Conservation (phyloP, 2,329 filamentous ascomycete species). For the Alternaria incomplexa region DNA sequence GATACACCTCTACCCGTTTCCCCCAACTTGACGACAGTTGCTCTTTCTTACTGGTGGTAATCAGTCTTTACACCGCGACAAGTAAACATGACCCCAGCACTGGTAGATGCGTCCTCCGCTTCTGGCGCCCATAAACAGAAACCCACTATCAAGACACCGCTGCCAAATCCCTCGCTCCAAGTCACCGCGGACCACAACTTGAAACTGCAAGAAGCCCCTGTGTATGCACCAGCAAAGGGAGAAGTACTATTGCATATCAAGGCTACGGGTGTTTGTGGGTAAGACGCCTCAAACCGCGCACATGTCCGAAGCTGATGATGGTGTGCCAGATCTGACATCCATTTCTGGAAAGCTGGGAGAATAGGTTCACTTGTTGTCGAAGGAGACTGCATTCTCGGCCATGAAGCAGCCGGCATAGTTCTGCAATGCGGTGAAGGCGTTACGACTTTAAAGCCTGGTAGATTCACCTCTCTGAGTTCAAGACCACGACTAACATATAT, state of each 20-base stretch:
- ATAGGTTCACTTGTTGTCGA: constrained; percentile 69
- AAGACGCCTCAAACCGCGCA: constrained; percentile 9
- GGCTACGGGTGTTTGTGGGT: constrained; percentile 69
- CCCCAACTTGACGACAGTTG: neutral
- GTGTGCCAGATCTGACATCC: constrained; percentile 64
- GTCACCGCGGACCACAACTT: constrained; percentile 67
- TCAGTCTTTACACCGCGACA: neutral
- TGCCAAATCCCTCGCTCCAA: constrained; percentile 62
- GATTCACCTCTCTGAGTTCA: neutral
- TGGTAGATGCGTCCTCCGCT: neutral
- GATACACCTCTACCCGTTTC: rapidly evolving
- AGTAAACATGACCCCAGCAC: constrained; percentile 8
- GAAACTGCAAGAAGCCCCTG: constrained; percentile 63
- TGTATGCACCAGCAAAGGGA: constrained; percentile 59
- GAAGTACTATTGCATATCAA: constrained; percentile 68
- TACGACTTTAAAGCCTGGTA: constrained; percentile 56
- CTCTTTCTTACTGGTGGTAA: neutral
- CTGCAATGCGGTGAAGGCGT: constrained; percentile 64
- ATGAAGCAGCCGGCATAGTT: constrained; percentile 68
- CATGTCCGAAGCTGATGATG: neutral
- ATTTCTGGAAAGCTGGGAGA: constrained; percentile 70
- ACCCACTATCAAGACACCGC: constrained; percentile 27
- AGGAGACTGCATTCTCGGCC: constrained; percentile 69
- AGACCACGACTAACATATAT: neutral
- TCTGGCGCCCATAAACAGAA: constrained; percentile 7